Percentiles rank a stretch among this genome's conserved stretches.
These are phyloP conservation scores for Populus tremula DNA, from an alignment of 345 rosid species.

Conservation along the genomic window DNA sequence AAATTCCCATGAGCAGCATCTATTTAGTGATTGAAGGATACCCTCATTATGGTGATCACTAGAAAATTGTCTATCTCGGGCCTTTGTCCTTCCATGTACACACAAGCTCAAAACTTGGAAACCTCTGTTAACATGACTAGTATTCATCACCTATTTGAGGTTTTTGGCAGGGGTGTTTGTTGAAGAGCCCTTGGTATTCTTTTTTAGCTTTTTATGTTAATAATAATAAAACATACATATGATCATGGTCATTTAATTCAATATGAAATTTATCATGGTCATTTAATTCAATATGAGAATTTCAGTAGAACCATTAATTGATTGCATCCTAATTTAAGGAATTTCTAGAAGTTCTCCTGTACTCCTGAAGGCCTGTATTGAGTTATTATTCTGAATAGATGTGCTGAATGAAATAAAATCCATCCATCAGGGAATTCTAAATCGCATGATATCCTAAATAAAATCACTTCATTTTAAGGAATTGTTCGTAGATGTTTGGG, in stretches of 20 bases:
- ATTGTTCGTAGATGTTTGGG: not conserved
- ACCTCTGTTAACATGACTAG: not conserved
- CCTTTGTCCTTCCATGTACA: not conserved
- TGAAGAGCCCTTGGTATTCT: not conserved
- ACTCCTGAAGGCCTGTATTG: not conserved
- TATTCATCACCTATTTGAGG: not conserved
- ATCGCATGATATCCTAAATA: not conserved
- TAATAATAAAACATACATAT: not conserved
- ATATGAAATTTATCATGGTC: not conserved
- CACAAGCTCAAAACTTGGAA: not conserved
- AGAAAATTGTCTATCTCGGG: not conserved
- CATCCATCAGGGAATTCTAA: not conserved
- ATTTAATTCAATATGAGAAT: not conserved
- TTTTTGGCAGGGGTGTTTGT: not conserved
- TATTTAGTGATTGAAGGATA: not conserved
- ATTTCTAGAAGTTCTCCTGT: not conserved
- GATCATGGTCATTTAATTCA: not conserved
- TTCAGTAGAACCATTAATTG: not conserved
- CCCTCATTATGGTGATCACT: not conserved
- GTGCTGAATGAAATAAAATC: not conserved
- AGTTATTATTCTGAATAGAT: not conserved
- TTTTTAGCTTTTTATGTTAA: too few relatives aligned
- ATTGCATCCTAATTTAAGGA: not conserved
- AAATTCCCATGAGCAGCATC: not conserved
- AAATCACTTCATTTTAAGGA: not conserved